Evolutionary conservation across 352 stramenopile species (phyloP), one percentile per base, ranked within the genome.

Genomic region (Pythium sukuiense): DNA sequence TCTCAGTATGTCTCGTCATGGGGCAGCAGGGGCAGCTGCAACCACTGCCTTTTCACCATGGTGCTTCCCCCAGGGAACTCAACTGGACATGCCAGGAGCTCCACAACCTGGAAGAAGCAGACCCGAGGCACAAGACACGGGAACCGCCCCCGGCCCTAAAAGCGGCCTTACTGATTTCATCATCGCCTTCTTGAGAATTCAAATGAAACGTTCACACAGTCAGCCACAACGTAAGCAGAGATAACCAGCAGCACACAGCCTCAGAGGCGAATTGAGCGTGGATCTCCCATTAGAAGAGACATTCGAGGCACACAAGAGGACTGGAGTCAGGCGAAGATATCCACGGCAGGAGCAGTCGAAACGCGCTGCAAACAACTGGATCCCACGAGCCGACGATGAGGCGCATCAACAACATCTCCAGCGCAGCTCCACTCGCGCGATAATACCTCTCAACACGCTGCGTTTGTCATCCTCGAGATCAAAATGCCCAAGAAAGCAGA

Each of bases 161-260:
- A 71, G 66, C 70, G 70, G 70, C 70, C 70, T 76, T 74, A 76
- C 64, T 59, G 45, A 56, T 73, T 59, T 20, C 70, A 71, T 76
- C 70, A 62, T 64, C 4, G 70, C 70, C 54, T 50, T 49, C 50
- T 70, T 49, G 37, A 41, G 35, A 43, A 43, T 13, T 43, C 37
- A 14, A 43, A 43, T 43, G 11, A 18, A 43, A 43, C 37, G 3
- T 18, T 18, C 4, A 43, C 8, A 3, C 37, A 43, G 37, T 13
- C 9, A 43, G 37, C 37, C 37, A 43, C 11, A 43, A 43, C 37
- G 18, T 43, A 43, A 16, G 11, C 37, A 3, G 37, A 43, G 37
- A 43, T 4, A 13, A 9, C 37, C 3, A 43, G 37, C 13, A 18
- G 37, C 37, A 43, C 37, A 18, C 37, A 43, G 37, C n/a, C 37